Evolutionary conservation across 2,329 filamentous ascomycete species (phyloP).

Genomic region (Exophiala viscosa): DNA sequence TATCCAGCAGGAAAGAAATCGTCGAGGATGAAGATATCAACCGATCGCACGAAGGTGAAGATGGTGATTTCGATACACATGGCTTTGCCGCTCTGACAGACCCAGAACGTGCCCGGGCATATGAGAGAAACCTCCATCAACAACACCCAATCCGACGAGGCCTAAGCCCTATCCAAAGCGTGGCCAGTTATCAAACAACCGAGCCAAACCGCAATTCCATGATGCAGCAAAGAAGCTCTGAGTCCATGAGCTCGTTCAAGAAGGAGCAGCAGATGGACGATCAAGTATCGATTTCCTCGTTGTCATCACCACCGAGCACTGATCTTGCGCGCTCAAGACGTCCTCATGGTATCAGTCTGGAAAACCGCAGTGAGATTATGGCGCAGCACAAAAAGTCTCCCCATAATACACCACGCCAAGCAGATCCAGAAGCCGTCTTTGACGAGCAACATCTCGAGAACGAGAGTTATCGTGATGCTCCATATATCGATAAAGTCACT

Average conservation of each 20-base stretch:
- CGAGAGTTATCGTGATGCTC: slow-evolving; percentile 50
- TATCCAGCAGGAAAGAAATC: slow-evolving; percentile 37
- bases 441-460: slow-evolving; percentile 57
- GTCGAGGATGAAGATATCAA: slow-evolving; percentile 50
- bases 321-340: slow-evolving; percentile 50
- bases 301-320: slow-evolving; percentile 57
- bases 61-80: slow-evolving; percentile 28
- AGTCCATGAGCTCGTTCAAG: slow-evolving; percentile 61
- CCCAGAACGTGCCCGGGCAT: slow-evolving; percentile 34
- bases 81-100: slow-evolving; percentile 34
- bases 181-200: slow-evolving; percentile 75
- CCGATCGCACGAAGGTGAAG: slow-evolving; percentile 36
- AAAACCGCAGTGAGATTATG: slow-evolving; percentile 49
- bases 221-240: slow-evolving; percentile 47
- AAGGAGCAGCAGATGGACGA: slow-evolving; percentile 33
- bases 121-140: slow-evolving; percentile 56
- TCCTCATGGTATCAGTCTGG: slow-evolving; percentile 51
- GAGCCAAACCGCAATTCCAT: slow-evolving; percentile 59
- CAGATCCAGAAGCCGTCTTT: slow-evolving; percentile 43
- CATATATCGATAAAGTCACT: slow-evolving; percentile 56
- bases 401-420: slow-evolving; percentile 20
- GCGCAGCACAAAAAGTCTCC: slow-evolving; percentile 35
- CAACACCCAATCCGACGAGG: slow-evolving; percentile 67
- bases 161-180: slow-evolving; percentile 85
- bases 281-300: slow-evolving; percentile 54